Evolutionary conservation across 345 rosid genomes (phyloP).

Genomic region (Kandelia obovata): DNA sequence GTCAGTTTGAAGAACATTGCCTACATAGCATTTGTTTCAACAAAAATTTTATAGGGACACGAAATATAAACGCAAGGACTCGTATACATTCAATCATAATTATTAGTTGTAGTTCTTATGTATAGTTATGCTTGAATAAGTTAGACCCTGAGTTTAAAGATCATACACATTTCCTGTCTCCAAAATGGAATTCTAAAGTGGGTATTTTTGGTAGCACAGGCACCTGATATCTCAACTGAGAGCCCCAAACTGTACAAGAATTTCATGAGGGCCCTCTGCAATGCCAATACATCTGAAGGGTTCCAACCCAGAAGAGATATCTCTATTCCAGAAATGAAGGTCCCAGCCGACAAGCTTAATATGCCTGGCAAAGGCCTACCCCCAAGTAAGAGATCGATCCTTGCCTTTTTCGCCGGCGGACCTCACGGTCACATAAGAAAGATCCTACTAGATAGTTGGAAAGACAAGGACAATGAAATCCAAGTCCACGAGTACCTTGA

Average conservation of each 20-base stretch:
- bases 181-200: no score
- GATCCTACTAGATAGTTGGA: conserved; percentile 54
- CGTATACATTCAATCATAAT: no score
- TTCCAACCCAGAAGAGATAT: conserved; percentile 60
- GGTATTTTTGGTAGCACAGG: conserved; percentile 28
- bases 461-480: conserved; percentile 50
- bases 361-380: conserved; percentile 12
- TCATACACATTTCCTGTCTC: no score
- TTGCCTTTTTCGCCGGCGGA: conserved; percentile 72
- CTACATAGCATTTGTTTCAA: no score
- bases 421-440: conserved; percentile 51
- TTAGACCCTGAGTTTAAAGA: no score
- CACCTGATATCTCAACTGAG: conserved; percentile 49
- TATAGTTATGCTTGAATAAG: no score
- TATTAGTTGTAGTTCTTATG: no score
- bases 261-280: conserved; percentile 67
- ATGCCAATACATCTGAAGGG: conserved; percentile 73
- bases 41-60: not conserved
- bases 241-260: conserved; percentile 47
- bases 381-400: conserved; percentile 37
- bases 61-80: not conserved
- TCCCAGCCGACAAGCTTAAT: conserved; percentile 24
- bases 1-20: no score
- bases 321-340: conserved; percentile 49
- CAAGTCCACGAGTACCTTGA: conserved; percentile 51